Percentiles rank a stretch among this genome's conserved stretches.
Conservation (phyloP, 2,329 filamentous ascomycete genomes). For the Pyrenophora seminiperda region DNA sequence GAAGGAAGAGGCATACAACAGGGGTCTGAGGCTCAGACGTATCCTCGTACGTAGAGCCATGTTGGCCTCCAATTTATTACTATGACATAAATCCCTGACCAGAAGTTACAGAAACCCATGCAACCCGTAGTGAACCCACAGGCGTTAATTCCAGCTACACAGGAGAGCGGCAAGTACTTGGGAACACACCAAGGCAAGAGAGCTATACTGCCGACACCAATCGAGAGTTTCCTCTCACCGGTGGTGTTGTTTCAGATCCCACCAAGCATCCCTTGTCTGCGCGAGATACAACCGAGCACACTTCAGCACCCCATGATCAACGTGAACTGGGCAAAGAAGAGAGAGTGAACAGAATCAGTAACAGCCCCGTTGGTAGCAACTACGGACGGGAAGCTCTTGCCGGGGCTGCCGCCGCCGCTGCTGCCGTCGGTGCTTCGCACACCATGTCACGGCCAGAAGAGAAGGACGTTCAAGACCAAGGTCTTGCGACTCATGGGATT, state of each 20-base stretch:
- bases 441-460: conserved; percentile 9
- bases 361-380: conserved; percentile 15
- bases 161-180: conserved; percentile 10
- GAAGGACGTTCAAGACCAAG: conserved; percentile 6
- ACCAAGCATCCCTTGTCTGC: not conserved
- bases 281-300: conserved; percentile 10
- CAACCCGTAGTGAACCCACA: conserved; percentile 4
- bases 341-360: conserved; percentile 16
- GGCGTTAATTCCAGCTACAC: not conserved
- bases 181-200: conserved; percentile 18
- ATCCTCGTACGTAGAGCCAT: conserved; percentile 29
- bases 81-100: conserved; percentile 13
- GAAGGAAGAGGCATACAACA: conserved; percentile 8
- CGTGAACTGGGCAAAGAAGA: conserved; percentile 29
- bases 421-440: conserved; percentile 31
- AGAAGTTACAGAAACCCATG: conserved; percentile 9
- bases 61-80: not conserved
- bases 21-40: conserved; percentile 4
- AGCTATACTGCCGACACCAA: conserved; percentile 30
- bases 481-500: conserved; percentile 1
- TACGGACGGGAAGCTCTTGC: conserved; percentile 37
- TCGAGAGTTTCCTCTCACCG: conserved; percentile 46
- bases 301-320: conserved; percentile 7
- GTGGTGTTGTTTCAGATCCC: conserved; percentile 32
- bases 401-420: conserved; percentile 34